Conservation (phyloP, 2,329 filamentous ascomycete genomes). For the Diaporthe caulivora region DNA sequence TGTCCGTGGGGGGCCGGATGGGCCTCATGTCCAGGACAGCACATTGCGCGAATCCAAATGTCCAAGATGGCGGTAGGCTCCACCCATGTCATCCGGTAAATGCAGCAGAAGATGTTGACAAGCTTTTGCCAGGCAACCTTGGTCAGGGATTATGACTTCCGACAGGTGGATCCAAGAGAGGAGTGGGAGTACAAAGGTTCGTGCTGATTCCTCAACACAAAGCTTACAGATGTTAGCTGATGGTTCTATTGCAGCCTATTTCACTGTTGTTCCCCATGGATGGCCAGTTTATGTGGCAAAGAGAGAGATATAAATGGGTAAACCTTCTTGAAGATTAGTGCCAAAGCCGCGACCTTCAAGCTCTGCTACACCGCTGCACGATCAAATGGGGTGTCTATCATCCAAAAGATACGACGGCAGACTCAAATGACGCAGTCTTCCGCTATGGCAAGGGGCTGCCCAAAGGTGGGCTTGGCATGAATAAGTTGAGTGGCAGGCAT, state of each 20-base stretch:
- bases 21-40: constrained; percentile 18
- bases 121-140: not conserved
- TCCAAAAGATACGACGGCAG: no score
- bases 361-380: no score
- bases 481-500: no score
- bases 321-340: no score
- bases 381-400: no score
- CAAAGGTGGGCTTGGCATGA: no score
- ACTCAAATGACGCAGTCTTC: no score
- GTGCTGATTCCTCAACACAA: not conserved
- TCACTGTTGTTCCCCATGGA: constrained; percentile 43
- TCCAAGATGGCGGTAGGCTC: constrained; percentile 21
- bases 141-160: constrained; percentile 38
- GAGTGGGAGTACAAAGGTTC: constrained; percentile 44
- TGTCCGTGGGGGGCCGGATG: constrained; percentile 20
- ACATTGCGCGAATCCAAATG: constrained; percentile 15
- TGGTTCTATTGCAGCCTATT: constrained; percentile 40
- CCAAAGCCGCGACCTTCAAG: no score
- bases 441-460: no score
- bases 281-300: constrained; percentile 43
- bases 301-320: not conserved
- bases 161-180: constrained; percentile 41
- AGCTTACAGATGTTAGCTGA: not conserved
- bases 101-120: not conserved
- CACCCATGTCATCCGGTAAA: not conserved